Conservation (phyloP, 306 rosid species). For the Cicer chorassanicum region DNA sequence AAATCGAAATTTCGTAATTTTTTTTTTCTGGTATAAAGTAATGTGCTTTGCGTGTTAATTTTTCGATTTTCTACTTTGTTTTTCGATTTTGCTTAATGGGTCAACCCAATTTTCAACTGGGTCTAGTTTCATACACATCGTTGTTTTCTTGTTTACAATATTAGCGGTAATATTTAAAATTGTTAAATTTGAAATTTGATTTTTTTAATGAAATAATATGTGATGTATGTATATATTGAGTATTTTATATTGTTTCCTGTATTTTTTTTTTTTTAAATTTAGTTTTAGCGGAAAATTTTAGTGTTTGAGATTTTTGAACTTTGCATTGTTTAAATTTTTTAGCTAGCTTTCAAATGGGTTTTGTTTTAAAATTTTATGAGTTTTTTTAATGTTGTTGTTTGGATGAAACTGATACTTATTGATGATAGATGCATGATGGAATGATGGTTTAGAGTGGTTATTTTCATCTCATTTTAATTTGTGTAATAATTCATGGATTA, state of each 20-base stretch:
- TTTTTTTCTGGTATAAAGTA: conserved; percentile 36
- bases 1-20: background rate
- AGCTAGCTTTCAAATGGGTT: conserved; percentile 11
- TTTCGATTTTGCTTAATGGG: conserved; percentile 33
- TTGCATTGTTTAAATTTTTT: conserved; percentile 11
- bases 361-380: background rate
- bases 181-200: background rate
- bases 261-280: background rate
- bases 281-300: background rate
- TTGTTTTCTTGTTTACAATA: conserved; percentile 29
- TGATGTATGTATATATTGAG: background rate
- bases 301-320: conserved; percentile 14
- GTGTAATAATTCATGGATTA: conserved; percentile 8
- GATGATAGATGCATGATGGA: background rate
- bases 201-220: background rate
- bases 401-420: conserved; percentile 11
- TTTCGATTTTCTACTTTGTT: background rate
- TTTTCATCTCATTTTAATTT: conserved; percentile 26
- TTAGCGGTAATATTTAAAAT: conserved; percentile 16
- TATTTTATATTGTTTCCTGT: background rate
- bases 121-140: background rate
- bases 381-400: background rate
- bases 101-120: conserved; percentile 8
- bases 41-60: conserved; percentile 44
- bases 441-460: conserved; percentile 5